These are phyloP conservation scores for Hypoxylon sp. DNA, from an alignment of 2,329 filamentous ascomycete genomes.

Conservation along the genomic window DNA sequence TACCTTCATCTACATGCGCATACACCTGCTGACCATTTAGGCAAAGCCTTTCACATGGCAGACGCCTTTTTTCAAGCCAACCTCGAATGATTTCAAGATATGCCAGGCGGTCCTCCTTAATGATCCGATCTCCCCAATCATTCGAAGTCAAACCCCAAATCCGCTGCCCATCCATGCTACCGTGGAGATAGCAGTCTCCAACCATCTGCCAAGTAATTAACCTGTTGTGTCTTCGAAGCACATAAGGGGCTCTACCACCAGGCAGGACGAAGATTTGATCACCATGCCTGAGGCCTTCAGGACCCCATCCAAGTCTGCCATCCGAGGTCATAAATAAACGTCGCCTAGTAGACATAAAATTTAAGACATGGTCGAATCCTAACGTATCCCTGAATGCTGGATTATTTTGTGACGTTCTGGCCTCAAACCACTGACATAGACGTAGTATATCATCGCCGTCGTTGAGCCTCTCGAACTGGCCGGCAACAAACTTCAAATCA, in stretches of 20 bases:
- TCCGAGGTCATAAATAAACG: slow-evolving; percentile 1
- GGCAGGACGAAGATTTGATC: slow-evolving; percentile 3
- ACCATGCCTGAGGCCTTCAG: neutral
- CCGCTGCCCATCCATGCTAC: slow-evolving; percentile 7
- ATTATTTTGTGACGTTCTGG: neutral
- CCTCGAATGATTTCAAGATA: no score
- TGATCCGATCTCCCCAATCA: no score
- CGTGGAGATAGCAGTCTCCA: slow-evolving; percentile 11
- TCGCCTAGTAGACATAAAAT: neutral
- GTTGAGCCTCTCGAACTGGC: neutral
- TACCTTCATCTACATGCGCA: no score
- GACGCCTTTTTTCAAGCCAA: no score
- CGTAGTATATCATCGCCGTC: neutral
- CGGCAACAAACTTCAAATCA: neutral
- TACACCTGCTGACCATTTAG: no score
- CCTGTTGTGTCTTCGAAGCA: neutral
- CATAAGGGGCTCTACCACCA: slow-evolving; percentile 5
- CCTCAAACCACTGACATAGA: neutral
- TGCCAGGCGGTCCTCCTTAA: neutral
- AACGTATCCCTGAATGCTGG: neutral
- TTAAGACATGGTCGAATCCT: neutral
- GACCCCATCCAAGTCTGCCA: neutral
- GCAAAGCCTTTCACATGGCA: no score
- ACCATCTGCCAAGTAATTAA: neutral
- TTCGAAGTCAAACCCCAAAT: neutral